Evolutionary conservation across 2,329 filamentous ascomycete genomes (phyloP).

Genomic region (Atkinsonella hypoxylon): DNA sequence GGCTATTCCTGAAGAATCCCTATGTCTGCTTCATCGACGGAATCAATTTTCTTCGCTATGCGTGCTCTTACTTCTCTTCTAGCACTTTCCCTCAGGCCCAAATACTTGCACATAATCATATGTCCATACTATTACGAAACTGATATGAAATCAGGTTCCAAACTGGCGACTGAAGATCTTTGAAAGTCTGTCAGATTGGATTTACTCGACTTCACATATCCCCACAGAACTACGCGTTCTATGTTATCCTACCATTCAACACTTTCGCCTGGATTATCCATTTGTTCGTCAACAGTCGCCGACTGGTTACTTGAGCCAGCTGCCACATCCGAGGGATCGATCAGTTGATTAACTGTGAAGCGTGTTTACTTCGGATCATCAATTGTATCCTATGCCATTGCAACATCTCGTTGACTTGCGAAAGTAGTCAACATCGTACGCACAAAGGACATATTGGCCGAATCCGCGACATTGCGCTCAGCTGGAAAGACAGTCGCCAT

Average conservation of each 20-base stretch:
- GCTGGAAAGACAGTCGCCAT: neutral
- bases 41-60: neutral
- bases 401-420: neutral
- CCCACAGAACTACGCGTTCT: neutral
- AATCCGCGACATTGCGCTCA: neutral
- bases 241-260: neutral
- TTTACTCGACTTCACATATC: neutral
- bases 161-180: neutral
- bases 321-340: neutral
- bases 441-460: neutral
- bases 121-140: neutral
- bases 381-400: neutral
- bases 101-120: neutral
- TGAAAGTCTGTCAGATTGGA: neutral
- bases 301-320: neutral
- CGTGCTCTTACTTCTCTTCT: conserved; percentile 4
- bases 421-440: neutral
- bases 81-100: conserved; percentile 2
- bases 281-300: neutral
- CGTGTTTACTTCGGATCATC: neutral
- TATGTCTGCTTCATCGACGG: neutral
- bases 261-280: neutral
- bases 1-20: neutral
- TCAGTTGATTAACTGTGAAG: neutral
- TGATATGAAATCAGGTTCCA: neutral